Conservation (phyloP, 352 stramenopile species). For the Pythium chondricola region DNA sequence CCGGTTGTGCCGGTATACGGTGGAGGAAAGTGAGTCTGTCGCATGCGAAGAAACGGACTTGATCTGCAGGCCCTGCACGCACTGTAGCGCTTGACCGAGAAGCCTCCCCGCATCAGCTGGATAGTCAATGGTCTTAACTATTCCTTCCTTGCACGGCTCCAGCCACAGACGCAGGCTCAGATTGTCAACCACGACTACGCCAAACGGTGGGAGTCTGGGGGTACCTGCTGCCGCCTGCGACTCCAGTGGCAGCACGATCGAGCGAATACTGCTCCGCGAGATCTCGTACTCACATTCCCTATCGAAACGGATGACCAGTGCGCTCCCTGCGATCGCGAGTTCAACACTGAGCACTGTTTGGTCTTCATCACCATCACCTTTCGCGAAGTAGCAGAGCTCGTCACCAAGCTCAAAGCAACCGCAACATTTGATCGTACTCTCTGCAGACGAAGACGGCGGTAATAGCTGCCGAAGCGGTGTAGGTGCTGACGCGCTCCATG, state of each 20-base stretch:
- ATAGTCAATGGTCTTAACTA: too few relatives aligned
- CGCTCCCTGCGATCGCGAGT: neutral
- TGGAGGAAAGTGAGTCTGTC: conserved; percentile 4
- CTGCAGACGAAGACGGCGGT: neutral
- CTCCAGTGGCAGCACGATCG: conserved; percentile 3
- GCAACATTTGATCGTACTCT: conserved; percentile 1
- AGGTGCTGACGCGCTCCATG: too few relatives aligned
- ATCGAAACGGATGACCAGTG: conserved; percentile 27
- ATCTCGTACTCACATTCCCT: conserved; percentile 18
- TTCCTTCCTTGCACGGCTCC: too few relatives aligned
- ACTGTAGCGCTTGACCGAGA: conserved; percentile 12
- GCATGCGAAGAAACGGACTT: neutral
- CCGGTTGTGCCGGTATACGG: conserved; percentile 21
- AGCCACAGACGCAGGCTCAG: conserved; percentile 34
- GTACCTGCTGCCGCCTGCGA: neutral
- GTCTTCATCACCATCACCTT: conserved; percentile 17
- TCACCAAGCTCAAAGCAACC: conserved; percentile 31
- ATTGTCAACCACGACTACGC: conserved; percentile 21
- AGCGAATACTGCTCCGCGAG: conserved; percentile 9
- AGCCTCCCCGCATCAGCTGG: neutral
- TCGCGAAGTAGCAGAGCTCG: conserved; percentile 29
- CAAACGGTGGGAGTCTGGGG: conserved; percentile 20
- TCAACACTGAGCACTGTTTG: conserved; percentile 29
- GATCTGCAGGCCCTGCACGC: conserved; percentile 7
- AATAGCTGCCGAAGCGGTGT: too few relatives aligned